phyloP scores from a whole-genome alignment of 148 eudicot genomes.

The Cornus suecica region DNA sequence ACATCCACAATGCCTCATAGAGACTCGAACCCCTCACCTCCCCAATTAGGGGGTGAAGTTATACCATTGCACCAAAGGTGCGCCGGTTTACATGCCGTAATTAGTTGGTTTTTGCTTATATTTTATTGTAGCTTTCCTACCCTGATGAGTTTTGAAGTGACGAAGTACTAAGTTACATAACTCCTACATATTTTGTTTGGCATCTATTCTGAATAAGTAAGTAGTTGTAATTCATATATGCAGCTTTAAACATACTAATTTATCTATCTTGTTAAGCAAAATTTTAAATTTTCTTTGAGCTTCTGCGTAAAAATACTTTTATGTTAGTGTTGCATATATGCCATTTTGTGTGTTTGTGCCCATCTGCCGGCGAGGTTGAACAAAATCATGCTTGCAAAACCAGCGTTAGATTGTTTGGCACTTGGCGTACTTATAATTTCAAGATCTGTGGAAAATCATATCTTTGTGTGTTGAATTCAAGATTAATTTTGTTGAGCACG shows the following conservation, averaged over 20 bases:
- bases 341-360: background rate
- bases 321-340: background rate
- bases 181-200: background rate
- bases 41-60: too few species aligned
- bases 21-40: too few species aligned
- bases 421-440: too few species aligned
- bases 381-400: background rate
- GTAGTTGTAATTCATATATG: background rate
- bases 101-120: background rate
- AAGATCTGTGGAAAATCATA: too few species aligned
- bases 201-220: background rate
- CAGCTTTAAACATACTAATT: too few species aligned
- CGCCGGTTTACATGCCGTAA: background rate
- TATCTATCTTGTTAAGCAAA: background rate
- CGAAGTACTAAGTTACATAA: background rate
- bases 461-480: background rate
- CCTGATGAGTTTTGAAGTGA: background rate
- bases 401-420: background rate
- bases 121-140: background rate
- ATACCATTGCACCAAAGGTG: too few species aligned
- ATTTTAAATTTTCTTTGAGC: background rate
- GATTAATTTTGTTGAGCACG: background rate
- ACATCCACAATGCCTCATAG: too few species aligned
- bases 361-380: too few species aligned
- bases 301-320: background rate